Base-by-base conservation (phyloP, 2,329 filamentous ascomycete genomes). In the Hirsutella minnesotensis region DNA sequence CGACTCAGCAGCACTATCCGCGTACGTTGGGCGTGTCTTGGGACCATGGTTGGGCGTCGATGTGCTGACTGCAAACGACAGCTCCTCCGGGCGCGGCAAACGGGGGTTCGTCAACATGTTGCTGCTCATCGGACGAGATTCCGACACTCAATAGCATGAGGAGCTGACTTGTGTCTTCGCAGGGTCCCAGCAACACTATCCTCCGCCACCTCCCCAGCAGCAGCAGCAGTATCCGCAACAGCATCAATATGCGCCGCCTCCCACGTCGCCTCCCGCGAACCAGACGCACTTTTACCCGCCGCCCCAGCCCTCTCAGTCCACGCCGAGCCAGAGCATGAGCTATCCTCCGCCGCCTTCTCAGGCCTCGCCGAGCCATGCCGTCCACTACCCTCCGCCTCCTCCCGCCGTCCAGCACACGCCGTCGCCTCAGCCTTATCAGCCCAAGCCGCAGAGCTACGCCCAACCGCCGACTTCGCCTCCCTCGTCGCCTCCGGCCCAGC, bases 191-290 rank as follows among this genome's bases (percentile, higher is more conserved):
- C 64, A 60, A 46, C 69, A 69, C 49, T 67, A 66, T 29, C 62
- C 63, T 39, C 68, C 68, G n/a, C 67, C 67, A 29, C 50, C 47
- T 44, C 51, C 48, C 37, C 49, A 54, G 15, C 53, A 66, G 46
- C 64, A 65, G 39, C 64, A 61, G 47, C 72, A 69, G 42, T 50
- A 44, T 30, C 52, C 47, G 35, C 49, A 54, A 13, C 53, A 66
- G 46, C 64, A 64, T 40, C 64, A 61, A 47, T 72, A 69, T 51
- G 67, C 67, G 38, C 61, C 63, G 39, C 69, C 69, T 16, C 68
- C 69, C 24, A 66, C 62, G 5, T 72, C 70, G 19, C 65, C 69
- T 39, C 68, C 69, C 3, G 64, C 67, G 35, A 63, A 62, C 53
- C 63, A 64, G 47, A 59, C 65, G 19, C 66, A 65, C 38, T 70